phyloP scores from a whole-genome alignment of 768 basidiomycete genomes.

The Kwoniella heveanensis region DNA sequence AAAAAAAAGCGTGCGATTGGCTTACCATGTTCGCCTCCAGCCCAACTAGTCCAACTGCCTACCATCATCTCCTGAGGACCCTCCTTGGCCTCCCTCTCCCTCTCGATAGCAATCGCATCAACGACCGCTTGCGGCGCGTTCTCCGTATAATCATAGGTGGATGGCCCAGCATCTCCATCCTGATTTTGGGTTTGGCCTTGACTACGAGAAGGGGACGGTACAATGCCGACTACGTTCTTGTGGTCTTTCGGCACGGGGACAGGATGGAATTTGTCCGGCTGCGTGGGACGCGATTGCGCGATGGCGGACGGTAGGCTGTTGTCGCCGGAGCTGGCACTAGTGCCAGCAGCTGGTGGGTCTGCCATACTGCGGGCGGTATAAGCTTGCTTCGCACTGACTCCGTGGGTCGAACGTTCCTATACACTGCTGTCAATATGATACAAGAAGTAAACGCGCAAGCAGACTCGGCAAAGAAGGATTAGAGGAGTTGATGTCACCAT shows the following conservation, averaged over 20 bases:
- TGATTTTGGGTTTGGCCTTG: not conserved
- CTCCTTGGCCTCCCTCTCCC: conserved; percentile 46
- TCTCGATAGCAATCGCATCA: conserved; percentile 39
- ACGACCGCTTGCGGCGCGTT: conserved; percentile 44
- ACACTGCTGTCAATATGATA: too few relatives aligned
- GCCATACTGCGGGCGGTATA: too few relatives aligned
- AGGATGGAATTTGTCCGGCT: conserved; percentile 37
- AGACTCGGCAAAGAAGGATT: too few relatives aligned
- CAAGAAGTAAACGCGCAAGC: too few relatives aligned
- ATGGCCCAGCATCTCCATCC: conserved; percentile 18
- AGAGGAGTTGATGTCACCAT: too few relatives aligned
- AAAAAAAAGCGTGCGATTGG: too few relatives aligned
- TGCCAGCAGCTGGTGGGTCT: conserved; percentile 25
- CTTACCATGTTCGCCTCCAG: conserved; percentile 37
- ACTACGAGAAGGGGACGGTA: conserved; percentile 8
- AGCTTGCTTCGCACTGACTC: too few relatives aligned
- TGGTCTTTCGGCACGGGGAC: conserved; percentile 12
- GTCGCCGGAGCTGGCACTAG: conserved; percentile 7
- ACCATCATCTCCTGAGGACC: conserved; percentile 48
- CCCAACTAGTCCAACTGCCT: conserved; percentile 44
- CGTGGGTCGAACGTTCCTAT: too few relatives aligned
- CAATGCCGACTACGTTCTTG: not conserved
- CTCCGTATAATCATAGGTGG: conserved; percentile 45
- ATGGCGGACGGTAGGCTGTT: conserved; percentile 31
- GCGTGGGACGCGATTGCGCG: conserved; percentile 23